A percentile compares a stretch with the other conserved stretches of the same genome.
phyloP scores from a whole-genome alignment of 2,329 filamentous ascomycete species.

The Colletotrichum karsti region DNA sequence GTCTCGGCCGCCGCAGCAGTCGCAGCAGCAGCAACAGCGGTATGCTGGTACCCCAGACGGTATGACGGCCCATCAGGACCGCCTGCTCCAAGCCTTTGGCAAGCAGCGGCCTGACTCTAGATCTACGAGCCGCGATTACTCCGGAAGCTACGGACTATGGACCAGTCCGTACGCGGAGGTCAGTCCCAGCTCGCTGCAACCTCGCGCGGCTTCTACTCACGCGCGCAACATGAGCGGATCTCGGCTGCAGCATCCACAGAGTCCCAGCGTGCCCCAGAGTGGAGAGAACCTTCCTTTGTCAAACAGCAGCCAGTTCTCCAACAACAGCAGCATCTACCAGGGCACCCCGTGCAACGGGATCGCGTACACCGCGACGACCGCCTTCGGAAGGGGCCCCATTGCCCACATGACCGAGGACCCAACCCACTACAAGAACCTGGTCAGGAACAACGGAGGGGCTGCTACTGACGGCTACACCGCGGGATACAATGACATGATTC shows the following conservation, averaged over 20 bases:
- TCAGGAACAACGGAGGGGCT: slow-evolving; percentile 26
- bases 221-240: slow-evolving; percentile 29
- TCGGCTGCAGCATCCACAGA: neutral
- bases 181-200: slow-evolving; percentile 12
- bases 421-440: slow-evolving; percentile 31
- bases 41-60: slow-evolving; percentile 8
- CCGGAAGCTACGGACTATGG: slow-evolving; percentile 14
- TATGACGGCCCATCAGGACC: slow-evolving; percentile 39
- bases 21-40: neutral
- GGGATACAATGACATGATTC: slow-evolving; percentile 28
- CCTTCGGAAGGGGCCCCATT: slow-evolving; percentile 23
- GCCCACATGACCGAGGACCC: slow-evolving; percentile 24
- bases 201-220: slow-evolving; percentile 11
- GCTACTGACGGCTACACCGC: slow-evolving; percentile 30
- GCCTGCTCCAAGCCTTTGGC: slow-evolving; percentile 45
- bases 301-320: slow-evolving; percentile 49
- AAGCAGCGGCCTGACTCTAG: slow-evolving; percentile 14
- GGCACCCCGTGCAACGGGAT: slow-evolving; percentile 49
- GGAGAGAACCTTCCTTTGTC: slow-evolving; percentile 33
- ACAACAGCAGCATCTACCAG: slow-evolving; percentile 59
- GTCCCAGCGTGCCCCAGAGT: slow-evolving; percentile 33
- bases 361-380: slow-evolving; percentile 23
- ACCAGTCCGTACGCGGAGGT: slow-evolving; percentile 6
- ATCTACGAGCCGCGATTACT: slow-evolving; percentile 25
- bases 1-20: slow-evolving; percentile 12